Percentiles rank a stretch among this genome's conserved stretches.
Evolutionary conservation across 1,284 basidiomycete genomes (phyloP).

Genomic region (Heterobasidion occidentale): DNA sequence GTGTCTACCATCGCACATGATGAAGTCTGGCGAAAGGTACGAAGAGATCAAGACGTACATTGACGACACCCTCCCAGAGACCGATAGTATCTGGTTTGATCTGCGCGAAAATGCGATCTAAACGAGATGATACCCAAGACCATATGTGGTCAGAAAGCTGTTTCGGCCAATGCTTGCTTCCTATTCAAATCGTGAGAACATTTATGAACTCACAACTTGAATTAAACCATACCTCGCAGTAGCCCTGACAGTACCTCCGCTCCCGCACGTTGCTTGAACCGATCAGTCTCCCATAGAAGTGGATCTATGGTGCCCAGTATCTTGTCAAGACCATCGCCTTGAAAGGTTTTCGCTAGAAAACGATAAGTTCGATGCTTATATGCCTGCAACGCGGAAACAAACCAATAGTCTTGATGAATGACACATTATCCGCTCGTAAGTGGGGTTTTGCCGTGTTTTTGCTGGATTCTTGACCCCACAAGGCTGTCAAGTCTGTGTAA

Average conservation of each 20-base stretch:
- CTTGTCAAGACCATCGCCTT: constrained; percentile 42
- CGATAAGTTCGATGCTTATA: constrained; percentile 3
- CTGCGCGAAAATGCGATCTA: constrained; percentile 68
- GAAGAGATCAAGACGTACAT: constrained; percentile 28
- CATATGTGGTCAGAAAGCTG: constrained; percentile 57
- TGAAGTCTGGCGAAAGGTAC: not conserved
- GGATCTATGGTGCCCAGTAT: constrained; percentile 52
- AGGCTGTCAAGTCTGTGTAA: constrained; percentile 45
- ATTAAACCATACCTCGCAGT: constrained; percentile 40
- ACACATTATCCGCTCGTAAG: constrained; percentile 56
- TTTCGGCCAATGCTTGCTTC: constrained; percentile 87
- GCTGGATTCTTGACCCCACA: constrained; percentile 71
- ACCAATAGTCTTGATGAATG: constrained; percentile 68
- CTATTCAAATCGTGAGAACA: constrained; percentile 27
- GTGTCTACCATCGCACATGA: constrained; percentile 31
- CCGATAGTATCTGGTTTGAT: constrained; percentile 80
- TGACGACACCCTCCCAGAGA: constrained; percentile 66
- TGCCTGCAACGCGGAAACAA: constrained; percentile 10
- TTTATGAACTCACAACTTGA: constrained; percentile 1
- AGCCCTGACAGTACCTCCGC: constrained; percentile 82
- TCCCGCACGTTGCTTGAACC: constrained; percentile 88
- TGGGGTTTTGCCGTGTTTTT: constrained; percentile 43
- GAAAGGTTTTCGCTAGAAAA: constrained; percentile 56
- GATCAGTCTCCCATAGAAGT: constrained; percentile 63
- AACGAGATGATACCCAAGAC: constrained; percentile 71